These are phyloP conservation scores for Suhomyces anneliseae DNA, from an alignment of 1,139 yeast genomes.

Conservation along the genomic window DNA sequence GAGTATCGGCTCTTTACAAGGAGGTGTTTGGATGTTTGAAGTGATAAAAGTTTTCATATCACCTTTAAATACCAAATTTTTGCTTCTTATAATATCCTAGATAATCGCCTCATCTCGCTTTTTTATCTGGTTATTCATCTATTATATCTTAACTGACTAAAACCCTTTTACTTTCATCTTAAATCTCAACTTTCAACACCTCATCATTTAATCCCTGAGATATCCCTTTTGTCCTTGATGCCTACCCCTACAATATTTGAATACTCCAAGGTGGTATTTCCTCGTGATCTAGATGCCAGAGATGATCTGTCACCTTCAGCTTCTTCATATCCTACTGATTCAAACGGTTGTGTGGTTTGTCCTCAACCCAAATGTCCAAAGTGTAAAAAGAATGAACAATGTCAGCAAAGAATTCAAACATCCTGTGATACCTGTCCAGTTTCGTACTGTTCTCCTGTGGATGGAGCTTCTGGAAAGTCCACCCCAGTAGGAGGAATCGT, in stretches of 20 bases:
- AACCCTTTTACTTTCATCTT: no score
- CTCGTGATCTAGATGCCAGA: neutral
- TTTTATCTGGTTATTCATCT: no score
- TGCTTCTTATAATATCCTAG: no score
- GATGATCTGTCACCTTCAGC: neutral
- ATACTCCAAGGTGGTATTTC: neutral
- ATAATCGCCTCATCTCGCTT: no score
- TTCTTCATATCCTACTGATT: constrained; percentile 15
- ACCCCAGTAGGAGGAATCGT: constrained; percentile 55
- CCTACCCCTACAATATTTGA: neutral
- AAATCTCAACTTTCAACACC: no score
- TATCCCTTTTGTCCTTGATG: neutral
- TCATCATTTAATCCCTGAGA: neutral
- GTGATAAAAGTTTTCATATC: neutral
- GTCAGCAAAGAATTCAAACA: constrained; percentile 46
- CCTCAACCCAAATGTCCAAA: constrained; percentile 48
- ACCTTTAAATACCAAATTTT: no score
- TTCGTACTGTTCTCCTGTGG: constrained; percentile 46
- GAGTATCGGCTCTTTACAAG: neutral
- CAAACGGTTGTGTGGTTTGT: constrained; percentile 53
- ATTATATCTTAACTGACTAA: no score
- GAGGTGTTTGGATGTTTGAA: neutral
- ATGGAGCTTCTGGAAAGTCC: constrained; percentile 4
- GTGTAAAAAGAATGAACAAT: constrained; percentile 54
- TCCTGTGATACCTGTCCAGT: constrained; percentile 60